phyloP scores from a whole-genome alignment of 352 stramenopile genomes.

The Globisporangium spiculum region DNA sequence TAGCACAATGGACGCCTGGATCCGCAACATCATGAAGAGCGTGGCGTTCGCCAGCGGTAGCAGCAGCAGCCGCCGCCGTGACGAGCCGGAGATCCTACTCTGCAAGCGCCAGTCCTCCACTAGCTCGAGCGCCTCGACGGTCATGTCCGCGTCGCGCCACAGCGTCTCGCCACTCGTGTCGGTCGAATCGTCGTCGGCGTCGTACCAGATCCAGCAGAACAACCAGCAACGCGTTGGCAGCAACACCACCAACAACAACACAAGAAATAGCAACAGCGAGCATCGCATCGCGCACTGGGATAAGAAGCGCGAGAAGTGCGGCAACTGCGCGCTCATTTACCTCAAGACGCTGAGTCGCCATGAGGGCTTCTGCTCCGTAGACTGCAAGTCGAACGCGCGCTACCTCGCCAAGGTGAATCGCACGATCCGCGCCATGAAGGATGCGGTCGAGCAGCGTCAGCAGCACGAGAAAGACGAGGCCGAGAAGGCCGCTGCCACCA shows the following conservation, averaged over 20 bases:
- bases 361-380: conserved; percentile 78
- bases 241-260: background rate
- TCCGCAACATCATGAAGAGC: conserved; percentile 23
- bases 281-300: conserved; percentile 75
- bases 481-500: conserved; percentile 4
- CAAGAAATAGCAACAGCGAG: conserved; percentile 32
- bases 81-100: conserved; percentile 29
- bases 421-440: conserved; percentile 76
- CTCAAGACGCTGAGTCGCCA: conserved; percentile 81
- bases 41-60: conserved; percentile 10
- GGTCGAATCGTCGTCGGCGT: background rate
- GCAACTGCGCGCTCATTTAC: conserved; percentile 84
- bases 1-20: conserved; percentile 43
- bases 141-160: background rate
- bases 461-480: conserved; percentile 28
- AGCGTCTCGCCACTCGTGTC: background rate
- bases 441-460: conserved; percentile 53
- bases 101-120: conserved; percentile 14
- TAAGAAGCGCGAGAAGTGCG: conserved; percentile 83
- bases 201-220: conserved; percentile 4
- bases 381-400: conserved; percentile 86
- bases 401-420: conserved; percentile 85
- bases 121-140: background rate
- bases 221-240: background rate
- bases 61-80: conserved; percentile 8